Conservation (phyloP, 2,329 filamentous ascomycete genomes). For the Penicillium sp. region DNA sequence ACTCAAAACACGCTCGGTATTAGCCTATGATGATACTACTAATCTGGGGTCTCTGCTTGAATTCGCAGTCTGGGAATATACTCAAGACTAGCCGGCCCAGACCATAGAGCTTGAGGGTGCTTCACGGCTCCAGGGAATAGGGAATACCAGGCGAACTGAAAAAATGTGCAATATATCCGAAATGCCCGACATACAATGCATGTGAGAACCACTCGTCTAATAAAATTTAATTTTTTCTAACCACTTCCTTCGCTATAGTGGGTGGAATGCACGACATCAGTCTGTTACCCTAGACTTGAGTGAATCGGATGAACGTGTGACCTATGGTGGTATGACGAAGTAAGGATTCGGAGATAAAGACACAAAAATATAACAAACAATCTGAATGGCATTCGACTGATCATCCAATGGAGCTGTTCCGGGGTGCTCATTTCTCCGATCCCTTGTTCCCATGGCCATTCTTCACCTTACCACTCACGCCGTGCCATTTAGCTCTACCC, state of each 20-base stretch:
- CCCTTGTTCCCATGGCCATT: not conserved
- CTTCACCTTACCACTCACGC: not conserved
- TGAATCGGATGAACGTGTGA: not conserved
- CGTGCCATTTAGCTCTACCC: not conserved
- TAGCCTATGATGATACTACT: no score
- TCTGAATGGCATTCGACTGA: not conserved
- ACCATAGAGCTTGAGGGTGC: slow-evolving; percentile 8
- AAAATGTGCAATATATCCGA: not conserved
- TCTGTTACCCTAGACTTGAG: not conserved
- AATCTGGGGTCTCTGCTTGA: no score
- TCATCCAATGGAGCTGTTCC: not conserved
- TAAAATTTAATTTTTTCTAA: not conserved
- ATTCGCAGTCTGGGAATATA: no score
- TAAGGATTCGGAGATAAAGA: not conserved
- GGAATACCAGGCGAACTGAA: slow-evolving; percentile 10
- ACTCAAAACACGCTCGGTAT: no score
- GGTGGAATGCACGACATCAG: not conserved
- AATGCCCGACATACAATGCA: not conserved
- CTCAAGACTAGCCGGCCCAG: not conserved
- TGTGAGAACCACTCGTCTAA: not conserved
- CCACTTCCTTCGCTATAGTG: not conserved
- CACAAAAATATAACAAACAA: not conserved
- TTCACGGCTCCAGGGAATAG: slow-evolving; percentile 4
- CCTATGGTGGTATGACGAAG: not conserved
- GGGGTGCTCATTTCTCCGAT: not conserved